Evolutionary conservation across 352 stramenopile genomes (phyloP).

Genomic region (Aphanomyces astaci): DNA sequence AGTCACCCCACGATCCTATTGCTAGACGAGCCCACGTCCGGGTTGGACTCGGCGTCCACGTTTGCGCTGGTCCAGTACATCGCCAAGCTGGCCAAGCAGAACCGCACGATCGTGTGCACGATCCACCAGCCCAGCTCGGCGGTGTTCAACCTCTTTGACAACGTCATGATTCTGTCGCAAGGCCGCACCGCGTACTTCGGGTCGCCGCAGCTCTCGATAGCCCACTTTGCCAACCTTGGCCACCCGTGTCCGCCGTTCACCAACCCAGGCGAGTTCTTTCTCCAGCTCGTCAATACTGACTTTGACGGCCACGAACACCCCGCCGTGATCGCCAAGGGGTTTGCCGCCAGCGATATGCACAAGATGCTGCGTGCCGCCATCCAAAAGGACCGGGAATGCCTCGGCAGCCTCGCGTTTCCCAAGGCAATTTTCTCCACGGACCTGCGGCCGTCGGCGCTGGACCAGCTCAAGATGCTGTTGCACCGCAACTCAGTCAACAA

Average conservation of each 20-base stretch:
- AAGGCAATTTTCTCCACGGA: not conserved
- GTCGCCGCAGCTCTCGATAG: conserved; percentile 31
- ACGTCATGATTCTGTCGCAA: conserved; percentile 45
- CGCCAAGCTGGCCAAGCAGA: conserved; percentile 28
- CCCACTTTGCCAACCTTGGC: conserved; percentile 32
- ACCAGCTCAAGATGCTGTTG: conserved; percentile 40
- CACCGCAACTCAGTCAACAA: conserved; percentile 57
- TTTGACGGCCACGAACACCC: conserved; percentile 42
- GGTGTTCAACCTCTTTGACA: conserved; percentile 56
- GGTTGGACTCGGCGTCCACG: conserved; percentile 41
- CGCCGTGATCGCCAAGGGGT: conserved; percentile 26
- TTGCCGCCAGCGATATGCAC: conserved; percentile 21
- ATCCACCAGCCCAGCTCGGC: conserved; percentile 63
- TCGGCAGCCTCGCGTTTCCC: not conserved
- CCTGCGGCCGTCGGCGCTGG: conserved; percentile 27
- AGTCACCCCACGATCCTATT: conserved; percentile 63
- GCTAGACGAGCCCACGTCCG: conserved; percentile 68
- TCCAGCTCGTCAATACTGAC: conserved; percentile 47
- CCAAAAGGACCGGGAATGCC: not conserved
- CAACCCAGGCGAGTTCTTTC: conserved; percentile 51
- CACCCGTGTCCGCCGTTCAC: conserved; percentile 39
- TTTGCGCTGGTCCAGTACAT: conserved; percentile 46
- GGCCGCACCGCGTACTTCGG: conserved; percentile 79
- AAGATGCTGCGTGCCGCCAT: not conserved
- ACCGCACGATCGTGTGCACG: conserved; percentile 48